Percentiles rank a stretch among this genome's conserved stretches.
These are phyloP conservation scores for Carnegiea gigantea DNA, from an alignment of 179 eudicot genomes.

Conservation along the genomic window DNA sequence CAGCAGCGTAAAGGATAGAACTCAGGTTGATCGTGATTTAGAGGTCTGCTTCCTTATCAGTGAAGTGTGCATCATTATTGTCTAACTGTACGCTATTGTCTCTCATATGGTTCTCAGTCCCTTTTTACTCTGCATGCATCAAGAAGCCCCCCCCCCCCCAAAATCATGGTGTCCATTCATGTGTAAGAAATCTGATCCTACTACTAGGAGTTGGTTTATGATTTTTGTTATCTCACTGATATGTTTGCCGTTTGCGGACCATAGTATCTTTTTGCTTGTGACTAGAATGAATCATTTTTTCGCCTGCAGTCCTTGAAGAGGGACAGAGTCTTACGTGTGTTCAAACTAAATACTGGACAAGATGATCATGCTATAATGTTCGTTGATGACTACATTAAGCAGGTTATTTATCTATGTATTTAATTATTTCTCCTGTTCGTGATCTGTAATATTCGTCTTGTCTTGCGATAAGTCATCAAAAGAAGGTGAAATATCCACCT, in stretches of 20 bases:
- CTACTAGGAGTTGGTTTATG: no score
- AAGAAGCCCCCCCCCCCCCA: no score
- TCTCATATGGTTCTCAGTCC: no score
- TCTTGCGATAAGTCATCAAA: background rate
- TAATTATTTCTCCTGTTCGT: background rate
- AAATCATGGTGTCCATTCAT: no score
- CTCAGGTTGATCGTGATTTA: conserved; percentile 91
- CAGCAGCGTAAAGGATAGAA: conserved; percentile 88
- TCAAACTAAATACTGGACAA: conserved; percentile 93
- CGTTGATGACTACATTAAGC: conserved; percentile 75
- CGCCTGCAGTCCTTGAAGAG: conserved; percentile 69
- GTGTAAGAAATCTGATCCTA: no score
- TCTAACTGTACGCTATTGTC: background rate
- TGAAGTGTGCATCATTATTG: background rate
- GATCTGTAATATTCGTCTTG: background rate
- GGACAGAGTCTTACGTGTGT: conserved; percentile 66
- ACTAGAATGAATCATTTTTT: background rate
- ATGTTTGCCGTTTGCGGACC: background rate
- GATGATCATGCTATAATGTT: conserved; percentile 99
- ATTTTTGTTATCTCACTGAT: background rate
- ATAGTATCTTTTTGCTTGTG: background rate
- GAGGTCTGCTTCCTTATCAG: conserved; percentile 61
- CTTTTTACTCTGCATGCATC: no score
- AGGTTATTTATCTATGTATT: conserved; percentile 44
- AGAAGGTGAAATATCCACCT: background rate